Conservation (phyloP, 768 basidiomycete genomes). For the Tremella yokohamensis region DNA sequence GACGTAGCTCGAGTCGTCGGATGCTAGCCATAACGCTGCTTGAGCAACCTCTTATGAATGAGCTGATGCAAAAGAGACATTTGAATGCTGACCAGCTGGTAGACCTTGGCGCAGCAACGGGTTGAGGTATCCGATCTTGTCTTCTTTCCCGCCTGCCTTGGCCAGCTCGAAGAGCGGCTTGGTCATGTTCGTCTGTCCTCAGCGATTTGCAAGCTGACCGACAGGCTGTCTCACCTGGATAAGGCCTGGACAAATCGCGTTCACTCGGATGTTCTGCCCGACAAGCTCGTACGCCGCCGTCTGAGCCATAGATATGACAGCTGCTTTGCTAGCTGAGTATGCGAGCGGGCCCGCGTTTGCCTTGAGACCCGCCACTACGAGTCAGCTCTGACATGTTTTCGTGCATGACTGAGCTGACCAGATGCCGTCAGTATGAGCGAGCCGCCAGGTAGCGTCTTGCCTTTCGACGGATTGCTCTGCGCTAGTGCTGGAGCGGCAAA, state of each 20-base stretch:
- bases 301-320: conserved; percentile 83
- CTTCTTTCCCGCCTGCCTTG: conserved; percentile 65
- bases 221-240: conserved; percentile 58
- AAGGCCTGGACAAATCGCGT: conserved; percentile 81
- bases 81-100: conserved; percentile 61
- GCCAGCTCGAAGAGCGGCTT: conserved; percentile 70
- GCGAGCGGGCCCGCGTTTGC: conserved; percentile 35
- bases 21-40: conserved; percentile 78
- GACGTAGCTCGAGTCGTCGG: conserved; percentile 55
- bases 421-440: conserved; percentile 84
- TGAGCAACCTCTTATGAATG: conserved; percentile 70
- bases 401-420: conserved; percentile 57
- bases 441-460: conserved; percentile 68
- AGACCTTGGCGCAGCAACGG: conserved; percentile 78
- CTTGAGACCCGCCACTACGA: conserved; percentile 28
- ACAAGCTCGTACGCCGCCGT: conserved; percentile 75
- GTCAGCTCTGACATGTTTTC: background rate
- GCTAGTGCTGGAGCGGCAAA: conserved; percentile 79
- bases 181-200: conserved; percentile 74
- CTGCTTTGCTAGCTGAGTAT: conserved; percentile 92
- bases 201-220: too few species aligned
- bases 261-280: conserved; percentile 79
- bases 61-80: background rate
- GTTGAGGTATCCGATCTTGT: conserved; percentile 79
- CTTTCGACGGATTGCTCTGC: conserved; percentile 62